Base-by-base conservation (phyloP, 108 stramenopile genomes). In the Nitzschia putrida region DNA sequence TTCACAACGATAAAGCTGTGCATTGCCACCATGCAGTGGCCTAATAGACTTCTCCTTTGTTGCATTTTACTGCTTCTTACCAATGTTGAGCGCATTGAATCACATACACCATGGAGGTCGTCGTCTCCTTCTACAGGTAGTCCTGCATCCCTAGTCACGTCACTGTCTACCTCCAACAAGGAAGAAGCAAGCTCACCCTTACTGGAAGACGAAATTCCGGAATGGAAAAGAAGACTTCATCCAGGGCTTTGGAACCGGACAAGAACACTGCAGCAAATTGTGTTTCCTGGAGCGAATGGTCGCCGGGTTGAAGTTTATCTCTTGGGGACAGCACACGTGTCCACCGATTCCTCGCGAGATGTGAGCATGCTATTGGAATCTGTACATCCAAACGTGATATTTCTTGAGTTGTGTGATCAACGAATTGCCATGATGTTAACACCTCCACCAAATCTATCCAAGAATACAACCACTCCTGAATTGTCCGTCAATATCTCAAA, bases 311-410 rank as follows among this genome's bases (percentile, higher is more conserved):
- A 82, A 66, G 50, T 92, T 11, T 91, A 85, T 72, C 39, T 94
- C 29, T 66, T 94, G 57, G 93, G 93, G 61, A 87, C 93, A 6
- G 84, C 88, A 21, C 93, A 94, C 70, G 90, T 94, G 7, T 90
- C 88, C 21, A 84, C 78, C 26, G 83, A 89, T 63, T 88, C 86
- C 2, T 87, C 80, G 38, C 63, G 74, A 18, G 93, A 94, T 65
- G 88, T 86, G 5, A 64, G 70, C 13, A 24, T 84, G 47, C 57
- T 94, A 29, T 76, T 94, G 70, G 73, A 88, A 50, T 61, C 79
- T 13, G 74, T 89, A 43, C 38, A 83, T 40, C 93, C 93, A 16
- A 77, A 87, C 61, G 75, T 76, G 14, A 77, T 94, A 16, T 91
- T 94, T 68, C 68, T 94, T 43, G 93, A 94, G 65, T 72, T 94